Conservation (phyloP, 1,284 basidiomycete species). For the Stygiomarasmius scandens region DNA sequence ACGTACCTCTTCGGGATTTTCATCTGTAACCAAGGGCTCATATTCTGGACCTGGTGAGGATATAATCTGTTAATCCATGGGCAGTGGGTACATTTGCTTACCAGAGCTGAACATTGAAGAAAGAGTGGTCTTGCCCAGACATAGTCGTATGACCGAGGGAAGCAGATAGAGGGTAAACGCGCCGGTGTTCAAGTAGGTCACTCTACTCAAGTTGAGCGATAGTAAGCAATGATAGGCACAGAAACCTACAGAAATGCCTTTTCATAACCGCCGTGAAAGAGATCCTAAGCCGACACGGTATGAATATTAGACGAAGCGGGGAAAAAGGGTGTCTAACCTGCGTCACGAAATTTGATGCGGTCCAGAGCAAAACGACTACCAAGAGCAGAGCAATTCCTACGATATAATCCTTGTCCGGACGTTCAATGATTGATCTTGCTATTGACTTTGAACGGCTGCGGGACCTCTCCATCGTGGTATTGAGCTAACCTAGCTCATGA, state of each 20-base stretch:
- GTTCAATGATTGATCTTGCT: constrained; percentile 1
- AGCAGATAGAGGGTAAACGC: constrained; percentile 85
- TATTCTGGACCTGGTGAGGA: constrained; percentile 30
- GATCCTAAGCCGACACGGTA: constrained; percentile 45
- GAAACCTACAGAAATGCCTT: constrained; percentile 77
- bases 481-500: neutral
- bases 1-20: constrained; percentile 20
- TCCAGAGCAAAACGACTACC: constrained; percentile 86
- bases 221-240: constrained; percentile 4
- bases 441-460: constrained; percentile 13
- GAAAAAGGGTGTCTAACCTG: constrained; percentile 50
- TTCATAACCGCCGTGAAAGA: constrained; percentile 73
- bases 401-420: constrained; percentile 54
- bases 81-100: neutral
- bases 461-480: neutral
- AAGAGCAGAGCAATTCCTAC: constrained; percentile 75
- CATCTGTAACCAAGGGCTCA: constrained; percentile 36
- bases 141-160: constrained; percentile 86
- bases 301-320: constrained; percentile 6
- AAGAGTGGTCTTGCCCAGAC: constrained; percentile 35
- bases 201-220: constrained; percentile 47
- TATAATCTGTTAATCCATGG: neutral
- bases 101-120: constrained; percentile 3
- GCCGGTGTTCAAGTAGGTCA: constrained; percentile 89
- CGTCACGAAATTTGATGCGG: constrained; percentile 75